Conservation (phyloP, 2,329 filamentous ascomycete genomes). For the Exophiala sp. region DNA sequence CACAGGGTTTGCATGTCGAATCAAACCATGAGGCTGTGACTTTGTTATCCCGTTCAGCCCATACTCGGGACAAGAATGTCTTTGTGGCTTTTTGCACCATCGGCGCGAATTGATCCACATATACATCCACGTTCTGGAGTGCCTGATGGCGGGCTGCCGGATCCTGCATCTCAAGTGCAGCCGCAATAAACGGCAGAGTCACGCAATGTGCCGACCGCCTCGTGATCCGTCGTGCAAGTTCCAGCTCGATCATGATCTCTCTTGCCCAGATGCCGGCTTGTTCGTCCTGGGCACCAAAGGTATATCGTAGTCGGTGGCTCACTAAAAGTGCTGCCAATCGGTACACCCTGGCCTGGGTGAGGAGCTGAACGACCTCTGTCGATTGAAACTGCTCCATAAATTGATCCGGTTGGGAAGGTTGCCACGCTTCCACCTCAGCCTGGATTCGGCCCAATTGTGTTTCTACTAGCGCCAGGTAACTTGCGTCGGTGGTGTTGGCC, state of each 20-base stretch:
- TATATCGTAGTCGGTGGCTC: conserved; percentile 7
- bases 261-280: conserved; percentile 11
- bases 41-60: conserved; percentile 8
- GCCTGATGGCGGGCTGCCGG: conserved; percentile 1
- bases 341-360: conserved; percentile 14
- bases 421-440: conserved; percentile 5
- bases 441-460: conserved; percentile 7
- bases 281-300: conserved; percentile 9
- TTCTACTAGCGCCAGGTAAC: background rate
- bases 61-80: conserved; percentile 11
- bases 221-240: conserved; percentile 5
- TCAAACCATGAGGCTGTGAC: conserved; percentile 11
- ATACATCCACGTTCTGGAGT: conserved; percentile 10
- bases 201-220: conserved; percentile 6
- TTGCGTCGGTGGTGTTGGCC: background rate
- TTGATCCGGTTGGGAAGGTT: conserved; percentile 4
- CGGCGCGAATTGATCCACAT: conserved; percentile 14
- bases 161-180: conserved; percentile 13
- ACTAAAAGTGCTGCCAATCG: conserved; percentile 12
- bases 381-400: conserved; percentile 8
- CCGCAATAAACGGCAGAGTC: conserved; percentile 11
- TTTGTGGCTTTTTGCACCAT: conserved; percentile 12
- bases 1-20: conserved; percentile 12
- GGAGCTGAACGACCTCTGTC: conserved; percentile 10
- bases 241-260: conserved; percentile 13